Evolutionary conservation across 2,329 filamentous ascomycete genomes (phyloP).

Genomic region (Trichoderma guizhouense): DNA sequence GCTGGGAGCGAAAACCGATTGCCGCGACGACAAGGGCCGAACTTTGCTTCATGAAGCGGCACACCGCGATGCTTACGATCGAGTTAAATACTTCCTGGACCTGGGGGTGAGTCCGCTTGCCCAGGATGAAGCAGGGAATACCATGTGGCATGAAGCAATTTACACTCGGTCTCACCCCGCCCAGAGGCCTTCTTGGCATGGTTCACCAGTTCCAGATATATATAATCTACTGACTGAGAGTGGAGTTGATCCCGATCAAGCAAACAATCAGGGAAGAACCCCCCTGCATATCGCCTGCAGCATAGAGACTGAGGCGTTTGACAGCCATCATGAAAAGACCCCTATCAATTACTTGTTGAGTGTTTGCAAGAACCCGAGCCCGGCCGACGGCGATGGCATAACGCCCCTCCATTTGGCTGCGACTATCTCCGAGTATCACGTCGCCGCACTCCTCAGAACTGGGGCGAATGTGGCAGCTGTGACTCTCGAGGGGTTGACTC

Average conservation of each 20-base stretch:
- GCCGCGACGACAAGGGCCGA: constrained; percentile 21
- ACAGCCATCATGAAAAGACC: not conserved
- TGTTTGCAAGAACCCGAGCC: constrained; percentile 12
- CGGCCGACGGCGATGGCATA: constrained; percentile 16
- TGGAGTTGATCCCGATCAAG: constrained; percentile 18
- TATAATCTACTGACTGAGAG: constrained; percentile 19
- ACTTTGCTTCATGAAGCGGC: constrained; percentile 22
- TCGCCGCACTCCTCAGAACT: constrained; percentile 31
- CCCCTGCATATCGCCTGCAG: constrained; percentile 23
- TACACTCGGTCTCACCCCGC: not conserved
- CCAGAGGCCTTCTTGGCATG: not conserved
- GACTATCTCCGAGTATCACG: constrained; percentile 22
- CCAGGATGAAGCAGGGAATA: constrained; percentile 23
- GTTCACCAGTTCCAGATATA: not conserved
- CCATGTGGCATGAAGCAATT: constrained; percentile 24
- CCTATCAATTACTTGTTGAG: not conserved
- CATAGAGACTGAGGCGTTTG: not conserved
- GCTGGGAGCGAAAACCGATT: constrained; percentile 18
- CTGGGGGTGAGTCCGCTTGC: constrained; percentile 15
- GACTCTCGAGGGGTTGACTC: constrained; percentile 33
- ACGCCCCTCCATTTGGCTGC: constrained; percentile 27
- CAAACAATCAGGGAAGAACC: constrained; percentile 23
- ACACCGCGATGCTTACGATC: not conserved
- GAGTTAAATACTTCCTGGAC: constrained; percentile 10
- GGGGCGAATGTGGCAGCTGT: constrained; percentile 32